Percentiles rank a stretch among this genome's conserved stretches.
phyloP scores from a whole-genome alignment of 192 early-diverging fungal species.

The Phycomyces nitens region DNA sequence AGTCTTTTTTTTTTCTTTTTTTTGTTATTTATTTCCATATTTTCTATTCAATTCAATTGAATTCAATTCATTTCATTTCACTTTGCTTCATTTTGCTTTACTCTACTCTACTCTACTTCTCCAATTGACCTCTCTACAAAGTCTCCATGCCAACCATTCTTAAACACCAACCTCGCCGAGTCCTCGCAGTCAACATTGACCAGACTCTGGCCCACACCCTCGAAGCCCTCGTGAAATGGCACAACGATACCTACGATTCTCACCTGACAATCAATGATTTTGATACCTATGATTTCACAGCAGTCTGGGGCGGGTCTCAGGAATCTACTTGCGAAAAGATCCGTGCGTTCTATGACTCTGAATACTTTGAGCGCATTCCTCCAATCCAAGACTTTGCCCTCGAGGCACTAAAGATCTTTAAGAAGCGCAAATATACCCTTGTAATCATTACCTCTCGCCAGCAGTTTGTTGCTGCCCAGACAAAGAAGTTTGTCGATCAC shows the following conservation, averaged over 20 bases:
- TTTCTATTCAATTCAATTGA: no score
- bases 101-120: no score
- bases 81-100: no score
- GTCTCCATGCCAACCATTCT: neutral
- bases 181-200: constrained; percentile 51
- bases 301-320: constrained; percentile 51
- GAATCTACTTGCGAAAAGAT: constrained; percentile 52
- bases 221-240: constrained; percentile 49
- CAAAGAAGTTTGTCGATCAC: constrained; percentile 52
- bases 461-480: constrained; percentile 54
- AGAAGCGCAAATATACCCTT: constrained; percentile 46
- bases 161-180: constrained; percentile 3
- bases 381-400: constrained; percentile 48
- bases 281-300: constrained; percentile 43
- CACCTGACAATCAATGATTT: constrained; percentile 44
- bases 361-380: constrained; percentile 49
- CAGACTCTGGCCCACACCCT: constrained; percentile 48
- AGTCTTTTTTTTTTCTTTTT: no score
- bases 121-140: no score
- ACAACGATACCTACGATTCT: constrained; percentile 52
- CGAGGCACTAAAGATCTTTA: constrained; percentile 52
- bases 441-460: constrained; percentile 58
- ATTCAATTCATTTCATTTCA: no score
- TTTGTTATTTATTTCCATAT: no score
- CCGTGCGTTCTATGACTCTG: constrained; percentile 51